These are phyloP conservation scores for Boletus sp. DNA, from an alignment of 768 basidiomycete genomes.

Conservation along the genomic window DNA sequence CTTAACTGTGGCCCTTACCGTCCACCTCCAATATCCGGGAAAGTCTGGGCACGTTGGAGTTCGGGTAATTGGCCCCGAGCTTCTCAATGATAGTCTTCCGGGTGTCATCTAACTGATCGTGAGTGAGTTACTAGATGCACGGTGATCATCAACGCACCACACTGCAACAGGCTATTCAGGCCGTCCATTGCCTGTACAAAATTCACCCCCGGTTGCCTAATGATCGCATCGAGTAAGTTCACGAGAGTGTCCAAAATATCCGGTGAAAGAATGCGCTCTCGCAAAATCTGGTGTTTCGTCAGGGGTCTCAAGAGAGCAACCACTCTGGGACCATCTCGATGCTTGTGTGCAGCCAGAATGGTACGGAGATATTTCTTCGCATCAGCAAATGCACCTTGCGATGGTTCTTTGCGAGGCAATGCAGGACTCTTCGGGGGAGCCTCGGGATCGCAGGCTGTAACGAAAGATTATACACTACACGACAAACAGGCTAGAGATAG, in stretches of 20 bases:
- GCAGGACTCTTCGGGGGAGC: not conserved
- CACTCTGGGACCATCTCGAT: slow-evolving; percentile 20
- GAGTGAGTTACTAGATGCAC: not conserved
- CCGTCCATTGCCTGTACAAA: slow-evolving; percentile 25
- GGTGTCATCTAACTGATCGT: slow-evolving; percentile 8
- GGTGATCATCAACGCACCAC: slow-evolving; percentile 8
- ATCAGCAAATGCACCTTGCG: slow-evolving; percentile 2
- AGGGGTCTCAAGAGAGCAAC: slow-evolving; percentile 23
- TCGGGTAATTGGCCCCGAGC: not conserved
- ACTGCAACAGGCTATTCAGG: slow-evolving; percentile 15
- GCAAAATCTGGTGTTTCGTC: slow-evolving; percentile 15
- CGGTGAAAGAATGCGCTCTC: slow-evolving; percentile 11
- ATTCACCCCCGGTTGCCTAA: not conserved
- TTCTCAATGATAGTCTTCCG: not conserved
- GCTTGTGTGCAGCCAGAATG: slow-evolving; percentile 13
- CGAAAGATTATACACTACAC: not conserved
- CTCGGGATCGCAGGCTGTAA: slow-evolving; percentile 9
- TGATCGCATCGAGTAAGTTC: slow-evolving; percentile 11
- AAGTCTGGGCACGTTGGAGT: slow-evolving; percentile 5
- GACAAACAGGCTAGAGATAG: not conserved
- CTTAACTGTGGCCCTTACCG: not conserved
- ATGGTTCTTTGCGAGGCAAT: not conserved
- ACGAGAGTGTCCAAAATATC: slow-evolving; percentile 14
- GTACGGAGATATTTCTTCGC: slow-evolving; percentile 14
- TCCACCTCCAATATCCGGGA: slow-evolving; percentile 11